Conservation (phyloP, 495 filamentous ascomycete genomes). For the Staphylotrichum longicolle region DNA sequence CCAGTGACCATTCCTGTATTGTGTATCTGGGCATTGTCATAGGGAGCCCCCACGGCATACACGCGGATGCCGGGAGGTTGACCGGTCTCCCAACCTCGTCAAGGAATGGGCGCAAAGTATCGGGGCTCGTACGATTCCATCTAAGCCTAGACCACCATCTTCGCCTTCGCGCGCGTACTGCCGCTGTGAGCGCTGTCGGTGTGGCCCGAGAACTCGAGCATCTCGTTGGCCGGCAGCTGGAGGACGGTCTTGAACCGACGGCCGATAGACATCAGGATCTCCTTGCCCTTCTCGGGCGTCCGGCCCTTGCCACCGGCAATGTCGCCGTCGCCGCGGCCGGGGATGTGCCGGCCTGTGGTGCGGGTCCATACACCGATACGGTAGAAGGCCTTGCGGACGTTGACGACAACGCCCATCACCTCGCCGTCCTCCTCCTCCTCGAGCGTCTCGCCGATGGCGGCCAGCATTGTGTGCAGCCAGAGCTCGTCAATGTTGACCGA, state of each 20-base stretch:
- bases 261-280: slow-evolving; percentile 78
- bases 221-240: slow-evolving; percentile 67
- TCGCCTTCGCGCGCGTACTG: slow-evolving; percentile 92
- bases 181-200: slow-evolving; percentile 89
- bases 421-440: slow-evolving; percentile 92
- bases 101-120: too few relatives aligned
- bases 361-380: slow-evolving; percentile 91
- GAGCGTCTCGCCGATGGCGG: slow-evolving; percentile 95
- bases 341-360: slow-evolving; percentile 78
- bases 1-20: neutral
- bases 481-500: slow-evolving; percentile 86
- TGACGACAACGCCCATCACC: slow-evolving; percentile 99
- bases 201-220: slow-evolving; percentile 93
- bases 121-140: too few relatives aligned
- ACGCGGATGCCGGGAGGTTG: too few relatives aligned
- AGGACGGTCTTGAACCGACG: slow-evolving; percentile 87
- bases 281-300: slow-evolving; percentile 73
- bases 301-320: slow-evolving; percentile 66
- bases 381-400: slow-evolving; percentile 97
- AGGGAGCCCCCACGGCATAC: too few relatives aligned
- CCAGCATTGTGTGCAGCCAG: slow-evolving; percentile 95
- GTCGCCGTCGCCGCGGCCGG: slow-evolving; percentile 68
- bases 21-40: neutral
- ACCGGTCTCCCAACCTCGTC: too few relatives aligned
- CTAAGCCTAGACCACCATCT: slow-evolving; percentile 67